Percentiles rank a stretch among this genome's conserved stretches.
These are phyloP conservation scores for Apiospora saccharicola DNA, from an alignment of 2,329 filamentous ascomycete genomes.

Conservation along the genomic window DNA sequence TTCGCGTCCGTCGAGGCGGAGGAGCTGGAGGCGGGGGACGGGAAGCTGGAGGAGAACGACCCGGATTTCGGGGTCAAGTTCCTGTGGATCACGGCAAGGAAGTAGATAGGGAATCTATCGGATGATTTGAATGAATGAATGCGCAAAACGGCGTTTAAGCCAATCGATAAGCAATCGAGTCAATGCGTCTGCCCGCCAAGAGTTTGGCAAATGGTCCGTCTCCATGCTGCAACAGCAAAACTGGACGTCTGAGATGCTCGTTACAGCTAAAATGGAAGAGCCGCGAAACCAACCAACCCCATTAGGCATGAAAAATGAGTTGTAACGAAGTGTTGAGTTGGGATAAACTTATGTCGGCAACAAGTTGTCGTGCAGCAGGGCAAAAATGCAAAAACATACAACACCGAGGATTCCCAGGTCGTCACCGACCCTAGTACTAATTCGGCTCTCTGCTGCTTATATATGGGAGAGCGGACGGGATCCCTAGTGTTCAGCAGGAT, in stretches of 20 bases:
- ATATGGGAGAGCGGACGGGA: slow-evolving; percentile 10
- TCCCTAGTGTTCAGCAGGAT: not conserved
- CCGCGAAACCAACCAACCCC: too few relatives aligned
- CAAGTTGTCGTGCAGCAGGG: not conserved
- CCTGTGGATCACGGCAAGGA: slow-evolving; percentile 49
- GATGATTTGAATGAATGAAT: not conserved
- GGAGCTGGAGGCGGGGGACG: slow-evolving; percentile 40
- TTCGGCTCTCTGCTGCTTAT: slow-evolving; percentile 15
- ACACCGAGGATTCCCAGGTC: slow-evolving; percentile 22
- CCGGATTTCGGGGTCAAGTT: slow-evolving; percentile 41
- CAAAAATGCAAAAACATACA: slow-evolving; percentile 20
- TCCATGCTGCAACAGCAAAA: not conserved
- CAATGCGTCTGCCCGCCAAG: not conserved
- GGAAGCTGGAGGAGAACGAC: slow-evolving; percentile 17
- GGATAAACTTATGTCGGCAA: not conserved
- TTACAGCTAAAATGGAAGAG: not conserved
- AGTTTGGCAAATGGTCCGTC: not conserved
- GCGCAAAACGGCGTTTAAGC: not conserved
- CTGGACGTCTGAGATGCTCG: not conserved
- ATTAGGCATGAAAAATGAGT: not conserved
- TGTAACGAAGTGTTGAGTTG: not conserved
- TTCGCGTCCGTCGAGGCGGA: slow-evolving; percentile 44
- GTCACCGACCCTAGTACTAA: slow-evolving; percentile 21
- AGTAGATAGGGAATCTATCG: not conserved
- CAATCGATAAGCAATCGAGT: not conserved